Conservation (phyloP, 2,329 filamentous ascomycete species). For the Trichoderma koningii region DNA sequence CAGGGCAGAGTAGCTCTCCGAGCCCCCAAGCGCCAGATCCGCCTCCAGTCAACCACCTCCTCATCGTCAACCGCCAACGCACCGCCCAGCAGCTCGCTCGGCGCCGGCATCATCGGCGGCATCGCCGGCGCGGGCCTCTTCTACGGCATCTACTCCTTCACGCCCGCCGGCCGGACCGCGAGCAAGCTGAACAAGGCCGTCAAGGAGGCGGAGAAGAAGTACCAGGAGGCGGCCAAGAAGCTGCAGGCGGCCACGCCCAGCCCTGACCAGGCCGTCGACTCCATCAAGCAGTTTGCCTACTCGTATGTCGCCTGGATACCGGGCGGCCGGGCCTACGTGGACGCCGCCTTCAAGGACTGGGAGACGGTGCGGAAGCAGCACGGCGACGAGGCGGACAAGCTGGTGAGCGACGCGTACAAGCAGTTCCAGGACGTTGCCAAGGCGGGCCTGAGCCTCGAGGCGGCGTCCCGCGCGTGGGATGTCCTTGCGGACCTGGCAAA, state of each 20-base stretch:
- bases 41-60: conserved; percentile 22
- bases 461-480: conserved; percentile 61
- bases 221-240: conserved; percentile 60
- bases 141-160: conserved; percentile 48
- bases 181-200: conserved; percentile 50
- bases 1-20: conserved; percentile 11
- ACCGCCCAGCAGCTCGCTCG: conserved; percentile 35
- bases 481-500: conserved; percentile 63
- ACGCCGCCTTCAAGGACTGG: conserved; percentile 69
- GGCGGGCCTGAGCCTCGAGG: conserved; percentile 62
- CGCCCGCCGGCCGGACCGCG: conserved; percentile 46
- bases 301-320: conserved; percentile 73
- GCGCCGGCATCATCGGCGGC: conserved; percentile 48
- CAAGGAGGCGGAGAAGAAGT: conserved; percentile 61
- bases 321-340: conserved; percentile 68
- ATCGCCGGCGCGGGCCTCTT: conserved; percentile 46
- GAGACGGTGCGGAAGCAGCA: conserved; percentile 69
- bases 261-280: conserved; percentile 66
- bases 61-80: conserved; percentile 4
- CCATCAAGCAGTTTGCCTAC: conserved; percentile 65
- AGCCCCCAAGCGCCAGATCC: conserved; percentile 17
- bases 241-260: conserved; percentile 64
- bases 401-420: conserved; percentile 67
- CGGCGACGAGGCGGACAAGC: conserved; percentile 67
- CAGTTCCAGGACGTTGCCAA: conserved; percentile 65